Evolutionary conservation across 345 rosid genomes (phyloP).

Genomic region (Citrus mangshanensis): DNA sequence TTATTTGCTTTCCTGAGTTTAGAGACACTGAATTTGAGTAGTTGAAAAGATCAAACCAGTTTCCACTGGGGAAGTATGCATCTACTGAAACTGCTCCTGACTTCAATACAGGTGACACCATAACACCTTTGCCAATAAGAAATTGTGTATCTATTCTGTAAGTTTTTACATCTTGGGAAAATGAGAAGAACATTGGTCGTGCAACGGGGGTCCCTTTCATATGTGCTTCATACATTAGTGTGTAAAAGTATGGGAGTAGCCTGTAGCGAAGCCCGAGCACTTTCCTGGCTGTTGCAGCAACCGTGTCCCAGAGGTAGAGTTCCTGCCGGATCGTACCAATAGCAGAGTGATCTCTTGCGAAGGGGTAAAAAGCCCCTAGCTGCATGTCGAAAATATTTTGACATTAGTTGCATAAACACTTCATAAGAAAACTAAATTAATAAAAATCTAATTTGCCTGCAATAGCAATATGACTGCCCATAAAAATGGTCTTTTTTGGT

Average conservation of each 20-base stretch:
- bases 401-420: not conserved
- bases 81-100: not conserved
- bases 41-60: constrained; percentile 10
- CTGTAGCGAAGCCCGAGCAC: not conserved
- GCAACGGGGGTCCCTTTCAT: not conserved
- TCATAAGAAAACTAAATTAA: not conserved
- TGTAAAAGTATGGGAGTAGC: not conserved
- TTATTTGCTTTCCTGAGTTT: not conserved
- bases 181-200: not conserved
- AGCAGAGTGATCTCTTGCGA: not conserved
- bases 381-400: not conserved
- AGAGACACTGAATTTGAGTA: not conserved
- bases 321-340: not conserved
- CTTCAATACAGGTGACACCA: not conserved
- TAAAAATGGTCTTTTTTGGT: not conserved
- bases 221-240: constrained; percentile 37
- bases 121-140: not conserved
- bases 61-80: not conserved
- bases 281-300: not conserved
- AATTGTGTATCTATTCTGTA: not conserved
- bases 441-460: not conserved
- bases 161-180: not conserved
- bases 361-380: constrained; percentile 4
- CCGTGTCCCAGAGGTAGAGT: not conserved
- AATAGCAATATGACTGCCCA: not conserved